Evolutionary conservation across 1,284 basidiomycete species (phyloP).

Genomic region (Anthracocystis setariae): DNA sequence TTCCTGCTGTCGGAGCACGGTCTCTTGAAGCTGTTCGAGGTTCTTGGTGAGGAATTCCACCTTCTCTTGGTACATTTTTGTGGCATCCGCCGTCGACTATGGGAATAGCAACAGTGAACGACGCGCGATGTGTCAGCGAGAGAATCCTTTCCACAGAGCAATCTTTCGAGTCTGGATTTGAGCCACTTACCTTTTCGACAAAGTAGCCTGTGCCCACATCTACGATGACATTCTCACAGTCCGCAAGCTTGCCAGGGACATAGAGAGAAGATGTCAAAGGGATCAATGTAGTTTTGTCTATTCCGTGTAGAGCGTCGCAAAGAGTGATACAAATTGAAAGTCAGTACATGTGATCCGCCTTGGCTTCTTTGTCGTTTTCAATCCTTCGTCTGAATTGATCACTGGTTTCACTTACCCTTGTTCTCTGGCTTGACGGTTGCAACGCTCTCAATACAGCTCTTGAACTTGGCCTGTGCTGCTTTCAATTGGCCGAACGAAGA

Average conservation of each 20-base stretch:
- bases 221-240: conserved; percentile 87
- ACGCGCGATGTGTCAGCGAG: background rate
- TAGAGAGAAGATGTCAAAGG: conserved; percentile 94
- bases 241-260: conserved; percentile 87
- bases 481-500: conserved; percentile 92
- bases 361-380: too few species aligned
- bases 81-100: conserved; percentile 58
- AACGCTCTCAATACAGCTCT: conserved; percentile 83
- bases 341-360: too few species aligned
- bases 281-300: conserved; percentile 87
- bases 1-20: conserved; percentile 63
- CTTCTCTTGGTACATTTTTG: conserved; percentile 60
- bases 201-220: conserved; percentile 97
- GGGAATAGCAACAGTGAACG: background rate
- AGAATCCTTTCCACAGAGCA: background rate
- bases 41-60: conserved; percentile 62
- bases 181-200: conserved; percentile 81
- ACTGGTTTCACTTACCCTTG: conserved; percentile 72
- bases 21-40: conserved; percentile 64
- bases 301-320: background rate
- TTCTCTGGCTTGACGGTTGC: conserved; percentile 78
- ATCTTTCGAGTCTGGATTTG: background rate
- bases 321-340: too few species aligned
- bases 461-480: conserved; percentile 91
- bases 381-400: background rate